Evolutionary conservation across 768 basidiomycete genomes (phyloP).

Genomic region (Daedaleopsis nitida): DNA sequence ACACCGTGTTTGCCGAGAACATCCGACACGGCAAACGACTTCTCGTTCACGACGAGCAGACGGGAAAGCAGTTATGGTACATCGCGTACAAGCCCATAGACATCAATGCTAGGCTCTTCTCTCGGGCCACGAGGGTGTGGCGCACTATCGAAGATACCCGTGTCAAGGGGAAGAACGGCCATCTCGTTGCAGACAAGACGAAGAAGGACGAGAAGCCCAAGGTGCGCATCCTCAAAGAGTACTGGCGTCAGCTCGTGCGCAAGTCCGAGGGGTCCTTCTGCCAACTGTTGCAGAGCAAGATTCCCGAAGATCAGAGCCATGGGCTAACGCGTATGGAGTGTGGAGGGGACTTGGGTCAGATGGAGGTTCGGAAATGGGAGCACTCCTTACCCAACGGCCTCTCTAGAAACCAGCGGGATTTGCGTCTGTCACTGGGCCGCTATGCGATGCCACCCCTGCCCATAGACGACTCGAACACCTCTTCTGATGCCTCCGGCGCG

Average conservation of each 20-base stretch:
- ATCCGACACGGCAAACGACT: not conserved
- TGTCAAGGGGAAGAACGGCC: not conserved
- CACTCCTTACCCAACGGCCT: not conserved
- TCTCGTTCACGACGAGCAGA: conserved; percentile 1
- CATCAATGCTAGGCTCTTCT: conserved; percentile 12
- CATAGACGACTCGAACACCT: too few species aligned
- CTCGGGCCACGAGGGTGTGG: conserved; percentile 17
- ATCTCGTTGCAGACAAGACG: too few species aligned
- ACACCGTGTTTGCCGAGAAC: not conserved
- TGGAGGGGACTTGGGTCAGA: conserved; percentile 7
- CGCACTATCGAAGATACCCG: conserved; percentile 9
- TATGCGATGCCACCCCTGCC: too few species aligned
- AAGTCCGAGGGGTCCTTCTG: conserved; percentile 8
- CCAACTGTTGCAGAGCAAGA: not conserved
- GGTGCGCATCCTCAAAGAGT: conserved; percentile 13
- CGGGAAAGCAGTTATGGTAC: not conserved
- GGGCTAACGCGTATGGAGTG: conserved; percentile 1
- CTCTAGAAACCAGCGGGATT: not conserved
- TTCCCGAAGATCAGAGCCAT: not conserved
- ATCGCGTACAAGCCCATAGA: not conserved
- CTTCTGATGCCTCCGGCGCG: too few species aligned
- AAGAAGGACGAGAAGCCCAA: not conserved
- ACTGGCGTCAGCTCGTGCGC: conserved; percentile 13
- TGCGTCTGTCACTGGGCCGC: not conserved
- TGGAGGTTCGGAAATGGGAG: conserved; percentile 6